Conservation (phyloP, 345 rosid genomes). For the Pugionium dolabratum region DNA sequence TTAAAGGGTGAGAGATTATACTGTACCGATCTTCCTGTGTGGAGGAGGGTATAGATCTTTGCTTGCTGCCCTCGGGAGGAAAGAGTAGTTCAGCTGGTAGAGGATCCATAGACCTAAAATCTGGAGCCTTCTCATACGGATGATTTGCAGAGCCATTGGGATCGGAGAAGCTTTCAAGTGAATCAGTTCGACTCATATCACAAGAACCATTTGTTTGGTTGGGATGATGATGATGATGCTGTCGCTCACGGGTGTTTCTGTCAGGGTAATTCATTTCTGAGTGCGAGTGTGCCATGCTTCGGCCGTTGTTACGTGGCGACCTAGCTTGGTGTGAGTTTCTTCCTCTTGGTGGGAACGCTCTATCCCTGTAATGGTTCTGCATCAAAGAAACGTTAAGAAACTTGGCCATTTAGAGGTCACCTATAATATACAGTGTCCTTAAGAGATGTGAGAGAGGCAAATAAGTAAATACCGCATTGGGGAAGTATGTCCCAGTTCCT, state of each 20-base stretch:
- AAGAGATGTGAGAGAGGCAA: constrained; percentile 23
- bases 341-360: constrained; percentile 50
- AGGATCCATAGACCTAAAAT: constrained; percentile 49
- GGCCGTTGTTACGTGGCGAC: constrained; percentile 65
- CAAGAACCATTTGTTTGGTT: constrained; percentile 47
- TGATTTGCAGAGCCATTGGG: constrained; percentile 52
- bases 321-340: constrained; percentile 52
- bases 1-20: constrained; percentile 14
- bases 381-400: constrained; percentile 31
- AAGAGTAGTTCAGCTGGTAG: constrained; percentile 25
- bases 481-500: constrained; percentile 89
- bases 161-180: constrained; percentile 44
- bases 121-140: constrained; percentile 42
- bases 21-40: constrained; percentile 59
- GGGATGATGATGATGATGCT: constrained; percentile 34
- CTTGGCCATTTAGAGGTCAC: constrained; percentile 19
- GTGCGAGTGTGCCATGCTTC: constrained; percentile 31
- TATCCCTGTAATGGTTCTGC: constrained; percentile 82
- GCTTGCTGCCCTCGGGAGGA: constrained; percentile 42
- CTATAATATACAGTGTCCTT: background rate
- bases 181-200: constrained; percentile 46
- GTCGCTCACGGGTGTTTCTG: constrained; percentile 52
- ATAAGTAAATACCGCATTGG: constrained; percentile 55
- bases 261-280: constrained; percentile 50
- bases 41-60: constrained; percentile 37